A percentile compares a stretch with the other conserved stretches of the same genome.
These are phyloP conservation scores for Petrea volubilis DNA, from an alignment of 257 asterid species.

Conservation along the genomic window DNA sequence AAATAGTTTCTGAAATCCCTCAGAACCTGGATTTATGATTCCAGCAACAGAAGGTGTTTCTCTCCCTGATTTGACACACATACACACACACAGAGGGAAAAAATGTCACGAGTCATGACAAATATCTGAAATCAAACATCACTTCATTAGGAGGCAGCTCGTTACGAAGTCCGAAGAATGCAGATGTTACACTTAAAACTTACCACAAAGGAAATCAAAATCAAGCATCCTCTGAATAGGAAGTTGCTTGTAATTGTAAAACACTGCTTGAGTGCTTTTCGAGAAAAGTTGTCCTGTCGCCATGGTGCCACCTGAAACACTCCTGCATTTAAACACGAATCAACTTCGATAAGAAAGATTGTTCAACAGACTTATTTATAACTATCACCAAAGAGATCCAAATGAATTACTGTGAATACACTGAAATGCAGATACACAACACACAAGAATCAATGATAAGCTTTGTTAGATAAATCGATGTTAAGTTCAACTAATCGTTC, in stretches of 20 bases:
- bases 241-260: conserved; percentile 87
- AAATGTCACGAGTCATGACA: conserved; percentile 12
- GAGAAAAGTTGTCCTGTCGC: conserved; percentile 94
- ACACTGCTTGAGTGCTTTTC: conserved; percentile 83
- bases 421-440: not conserved
- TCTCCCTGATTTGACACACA: conserved; percentile 69
- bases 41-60: conserved; percentile 99
- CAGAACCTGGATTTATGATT: conserved; percentile 96
- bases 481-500: conserved; percentile 19
- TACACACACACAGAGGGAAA: conserved; percentile 1
- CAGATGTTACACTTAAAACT: conserved; percentile 35
- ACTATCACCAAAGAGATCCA: not conserved
- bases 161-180: conserved; percentile 8
- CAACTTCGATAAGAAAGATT: not conserved
- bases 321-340: conserved; percentile 38
- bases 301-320: conserved; percentile 47
- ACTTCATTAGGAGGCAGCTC: not conserved
- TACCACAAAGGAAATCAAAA: conserved; percentile 83
- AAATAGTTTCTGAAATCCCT: conserved; percentile 96
- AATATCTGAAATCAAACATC: not conserved
- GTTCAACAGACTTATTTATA: not conserved
- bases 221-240: conserved; percentile 93
- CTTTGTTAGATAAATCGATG: not conserved
- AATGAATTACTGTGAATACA: not conserved
- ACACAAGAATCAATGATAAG: not conserved